These are phyloP conservation scores for Fusarium siculi DNA, from an alignment of 2,329 filamentous ascomycete genomes.

Conservation along the genomic window DNA sequence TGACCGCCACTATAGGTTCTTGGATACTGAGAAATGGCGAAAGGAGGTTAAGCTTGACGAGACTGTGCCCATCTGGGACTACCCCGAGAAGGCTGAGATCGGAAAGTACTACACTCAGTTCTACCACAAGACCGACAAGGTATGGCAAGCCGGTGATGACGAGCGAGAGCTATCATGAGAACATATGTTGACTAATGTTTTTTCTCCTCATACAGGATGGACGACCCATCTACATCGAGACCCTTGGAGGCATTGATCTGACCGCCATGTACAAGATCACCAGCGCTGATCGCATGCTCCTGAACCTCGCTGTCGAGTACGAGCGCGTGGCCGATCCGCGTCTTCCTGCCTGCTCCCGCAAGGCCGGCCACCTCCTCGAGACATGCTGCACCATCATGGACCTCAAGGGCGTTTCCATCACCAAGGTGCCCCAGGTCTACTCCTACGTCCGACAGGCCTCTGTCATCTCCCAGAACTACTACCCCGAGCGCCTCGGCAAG, in stretches of 20 bases:
- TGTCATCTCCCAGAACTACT: slow-evolving; percentile 96
- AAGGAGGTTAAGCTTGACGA: slow-evolving; percentile 86
- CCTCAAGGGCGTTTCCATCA: slow-evolving; percentile 90
- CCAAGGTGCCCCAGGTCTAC: slow-evolving; percentile 85
- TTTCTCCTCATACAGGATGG: slow-evolving; percentile 73
- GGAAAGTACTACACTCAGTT: slow-evolving; percentile 97
- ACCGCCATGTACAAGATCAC: slow-evolving; percentile 93
- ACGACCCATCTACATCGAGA: slow-evolving; percentile 96
- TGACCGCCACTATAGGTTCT: slow-evolving; percentile 72
- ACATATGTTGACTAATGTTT: slow-evolving; percentile 28
- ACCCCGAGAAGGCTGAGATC: slow-evolving; percentile 84
- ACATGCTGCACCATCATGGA: slow-evolving; percentile 99
- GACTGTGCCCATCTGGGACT: slow-evolving; percentile 83
- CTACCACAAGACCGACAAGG: slow-evolving; percentile 97
- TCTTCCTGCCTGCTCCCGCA: slow-evolving; percentile 94
- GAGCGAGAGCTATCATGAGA: slow-evolving; percentile 6
- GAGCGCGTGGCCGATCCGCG: slow-evolving; percentile 95
- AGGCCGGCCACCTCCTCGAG: slow-evolving; percentile 88
- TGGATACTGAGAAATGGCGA: slow-evolving; percentile 91
- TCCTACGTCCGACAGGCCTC: slow-evolving; percentile 87
- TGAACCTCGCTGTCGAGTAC: slow-evolving; percentile 97
- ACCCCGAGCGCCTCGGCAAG: slow-evolving; percentile 95
- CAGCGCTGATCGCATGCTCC: slow-evolving; percentile 90
- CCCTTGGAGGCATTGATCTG: slow-evolving; percentile 92
- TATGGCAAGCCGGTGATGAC: slow-evolving; percentile 46